Percentiles rank a stretch among this genome's conserved stretches.
Conservation (phyloP, 176 grass and related monocot genomes). For the Avena insularis region DNA sequence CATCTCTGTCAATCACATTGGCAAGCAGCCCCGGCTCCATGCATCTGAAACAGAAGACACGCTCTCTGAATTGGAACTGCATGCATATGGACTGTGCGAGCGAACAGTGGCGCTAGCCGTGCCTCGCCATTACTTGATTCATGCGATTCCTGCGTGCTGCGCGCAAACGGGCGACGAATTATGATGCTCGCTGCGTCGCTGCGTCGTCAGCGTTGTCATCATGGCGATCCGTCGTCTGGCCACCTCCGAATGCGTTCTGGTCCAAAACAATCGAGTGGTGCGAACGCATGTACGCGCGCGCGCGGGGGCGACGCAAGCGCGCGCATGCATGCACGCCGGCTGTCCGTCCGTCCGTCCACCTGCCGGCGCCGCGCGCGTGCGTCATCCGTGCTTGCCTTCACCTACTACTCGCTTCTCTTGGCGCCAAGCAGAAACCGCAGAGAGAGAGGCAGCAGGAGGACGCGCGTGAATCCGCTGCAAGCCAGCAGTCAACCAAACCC, state of each 20-base stretch:
- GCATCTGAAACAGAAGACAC: not conserved
- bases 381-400: conserved; percentile 19
- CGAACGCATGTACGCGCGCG: not conserved
- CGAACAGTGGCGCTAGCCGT: not conserved
- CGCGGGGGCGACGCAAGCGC: too few relatives aligned
- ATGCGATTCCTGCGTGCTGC: conserved; percentile 34
- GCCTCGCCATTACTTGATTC: conserved; percentile 32
- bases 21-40: not conserved
- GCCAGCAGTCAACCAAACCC: not conserved
- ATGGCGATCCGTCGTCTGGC: conserved; percentile 11
- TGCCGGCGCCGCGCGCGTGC: not conserved
- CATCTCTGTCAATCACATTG: not conserved
- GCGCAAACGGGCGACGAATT: not conserved
- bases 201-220: conserved; percentile 7
- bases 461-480: conserved; percentile 3
- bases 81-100: too few relatives aligned
- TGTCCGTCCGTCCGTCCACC: conserved; percentile 21
- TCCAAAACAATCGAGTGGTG: conserved; percentile 25
- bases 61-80: not conserved
- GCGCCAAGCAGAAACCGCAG: too few relatives aligned
- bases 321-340: not conserved
- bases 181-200: not conserved
- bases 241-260: not conserved
- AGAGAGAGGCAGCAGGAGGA: not conserved
- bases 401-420: not conserved